Evolutionary conservation across 805 yeast species (phyloP).

Genomic region (Yamadazyma olivae): DNA sequence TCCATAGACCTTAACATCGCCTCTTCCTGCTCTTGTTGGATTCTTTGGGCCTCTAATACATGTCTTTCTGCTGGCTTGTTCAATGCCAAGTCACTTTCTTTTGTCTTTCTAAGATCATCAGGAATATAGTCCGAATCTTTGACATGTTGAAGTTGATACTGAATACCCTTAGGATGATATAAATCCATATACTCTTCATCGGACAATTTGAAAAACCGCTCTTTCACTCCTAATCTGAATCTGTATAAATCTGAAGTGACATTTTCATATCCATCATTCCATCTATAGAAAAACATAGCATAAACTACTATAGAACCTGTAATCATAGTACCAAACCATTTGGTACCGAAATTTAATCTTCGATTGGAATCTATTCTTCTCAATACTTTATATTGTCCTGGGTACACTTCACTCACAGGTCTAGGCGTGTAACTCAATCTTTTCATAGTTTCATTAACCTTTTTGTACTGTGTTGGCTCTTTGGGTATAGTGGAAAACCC

Average conservation of each 20-base stretch:
- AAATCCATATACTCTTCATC: conserved; percentile 66
- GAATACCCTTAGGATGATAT: conserved; percentile 39
- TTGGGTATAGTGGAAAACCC: conserved; percentile 59
- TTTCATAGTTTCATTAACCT: conserved; percentile 71
- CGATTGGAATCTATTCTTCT: conserved; percentile 52
- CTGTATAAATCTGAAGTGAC: conserved; percentile 69
- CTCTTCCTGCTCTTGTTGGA: conserved; percentile 67
- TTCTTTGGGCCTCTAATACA: conserved; percentile 68
- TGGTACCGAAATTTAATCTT: conserved; percentile 58
- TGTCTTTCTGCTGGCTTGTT: conserved; percentile 73
- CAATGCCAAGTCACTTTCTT: conserved; percentile 47
- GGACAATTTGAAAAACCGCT: conserved; percentile 51
- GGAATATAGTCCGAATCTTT: conserved; percentile 43
- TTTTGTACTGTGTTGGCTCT: conserved; percentile 64
- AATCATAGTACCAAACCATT: conserved; percentile 50
- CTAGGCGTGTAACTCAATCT: conserved; percentile 73
- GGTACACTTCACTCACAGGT: conserved; percentile 69
- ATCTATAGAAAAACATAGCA: conserved; percentile 69
- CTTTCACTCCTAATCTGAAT: conserved; percentile 54
- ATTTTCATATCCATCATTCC: conserved; percentile 84
- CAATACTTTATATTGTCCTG: conserved; percentile 75
- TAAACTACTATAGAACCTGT: conserved; percentile 51
- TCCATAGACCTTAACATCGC: conserved; percentile 24
- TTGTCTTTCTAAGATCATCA: conserved; percentile 40
- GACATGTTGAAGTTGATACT: conserved; percentile 39